Evolutionary conservation across 257 asterid genomes (phyloP).

Genomic region (Rhazya stricta): DNA sequence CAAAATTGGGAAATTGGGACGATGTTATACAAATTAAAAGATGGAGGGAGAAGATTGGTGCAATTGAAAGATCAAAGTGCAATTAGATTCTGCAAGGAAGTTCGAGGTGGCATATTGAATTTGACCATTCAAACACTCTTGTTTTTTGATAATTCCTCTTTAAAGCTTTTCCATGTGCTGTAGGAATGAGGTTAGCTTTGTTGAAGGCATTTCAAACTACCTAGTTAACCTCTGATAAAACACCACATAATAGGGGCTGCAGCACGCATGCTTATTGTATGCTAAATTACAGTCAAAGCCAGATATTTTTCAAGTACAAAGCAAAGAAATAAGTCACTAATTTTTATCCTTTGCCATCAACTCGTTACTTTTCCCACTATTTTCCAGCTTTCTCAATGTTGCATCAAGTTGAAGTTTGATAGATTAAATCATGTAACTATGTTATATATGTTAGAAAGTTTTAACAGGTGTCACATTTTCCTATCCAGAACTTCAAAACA

Average conservation of each 20-base stretch:
- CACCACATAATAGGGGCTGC: neutral
- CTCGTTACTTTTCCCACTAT: neutral
- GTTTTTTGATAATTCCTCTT: too few species aligned
- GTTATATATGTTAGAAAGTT: neutral
- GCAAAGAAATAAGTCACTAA: neutral
- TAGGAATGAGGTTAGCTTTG: neutral
- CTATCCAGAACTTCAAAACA: slow-evolving; percentile 33
- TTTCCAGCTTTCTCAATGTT: neutral
- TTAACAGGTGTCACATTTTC: slow-evolving; percentile 21
- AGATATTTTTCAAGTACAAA: neutral
- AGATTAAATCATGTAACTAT: neutral
- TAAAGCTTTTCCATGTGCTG: neutral
- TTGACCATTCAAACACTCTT: too few species aligned
- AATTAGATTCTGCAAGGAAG: neutral
- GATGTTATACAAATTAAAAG: neutral
- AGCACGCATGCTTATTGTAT: neutral
- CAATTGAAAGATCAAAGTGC: neutral
- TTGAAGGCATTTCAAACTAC: neutral
- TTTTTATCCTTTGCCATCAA: neutral
- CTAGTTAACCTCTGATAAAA: neutral
- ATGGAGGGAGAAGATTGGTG: neutral
- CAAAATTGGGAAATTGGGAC: neutral
- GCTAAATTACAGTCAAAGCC: neutral
- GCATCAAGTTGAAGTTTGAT: neutral
- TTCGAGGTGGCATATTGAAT: too few species aligned